A percentile compares a stretch with the other conserved stretches of the same genome.
phyloP scores from a whole-genome alignment of 2,329 filamentous ascomycete species.

The Beauveria sp. region DNA sequence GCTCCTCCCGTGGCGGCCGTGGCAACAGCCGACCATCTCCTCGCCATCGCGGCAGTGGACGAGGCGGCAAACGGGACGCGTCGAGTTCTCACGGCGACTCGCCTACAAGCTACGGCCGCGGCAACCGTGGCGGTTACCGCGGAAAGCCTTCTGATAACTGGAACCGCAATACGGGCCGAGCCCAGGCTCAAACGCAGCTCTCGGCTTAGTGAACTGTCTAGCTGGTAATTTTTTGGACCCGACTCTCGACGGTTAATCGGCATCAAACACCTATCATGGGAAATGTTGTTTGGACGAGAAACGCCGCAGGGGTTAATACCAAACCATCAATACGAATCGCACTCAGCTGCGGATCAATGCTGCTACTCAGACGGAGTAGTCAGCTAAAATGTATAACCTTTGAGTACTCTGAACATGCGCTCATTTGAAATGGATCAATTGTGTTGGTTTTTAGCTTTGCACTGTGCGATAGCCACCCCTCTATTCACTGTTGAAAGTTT shows the following conservation, averaged over 20 bases:
- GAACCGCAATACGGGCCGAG: constrained; percentile 22
- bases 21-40: constrained; percentile 20
- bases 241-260: not conserved
- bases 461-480: not conserved
- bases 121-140: constrained; percentile 33
- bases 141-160: constrained; percentile 34
- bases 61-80: constrained; percentile 27
- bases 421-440: constrained; percentile 1
- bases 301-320: not conserved
- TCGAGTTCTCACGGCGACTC: constrained; percentile 23
- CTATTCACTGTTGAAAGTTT: not conserved
- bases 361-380: not conserved
- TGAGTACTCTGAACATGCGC: constrained; percentile 13
- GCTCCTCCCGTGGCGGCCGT: constrained; percentile 25
- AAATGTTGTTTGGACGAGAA: not conserved
- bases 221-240: not conserved
- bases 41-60: constrained; percentile 24
- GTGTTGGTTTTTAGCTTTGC: not conserved
- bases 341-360: constrained; percentile 9
- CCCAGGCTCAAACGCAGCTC: constrained; percentile 16
- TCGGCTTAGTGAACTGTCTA: constrained; percentile 15
- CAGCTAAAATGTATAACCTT: constrained; percentile 18
- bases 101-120: constrained; percentile 20
- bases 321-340: not conserved
- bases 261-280: not conserved